phyloP scores from a whole-genome alignment of 257 asterid genomes.

The Misopates orontium region DNA sequence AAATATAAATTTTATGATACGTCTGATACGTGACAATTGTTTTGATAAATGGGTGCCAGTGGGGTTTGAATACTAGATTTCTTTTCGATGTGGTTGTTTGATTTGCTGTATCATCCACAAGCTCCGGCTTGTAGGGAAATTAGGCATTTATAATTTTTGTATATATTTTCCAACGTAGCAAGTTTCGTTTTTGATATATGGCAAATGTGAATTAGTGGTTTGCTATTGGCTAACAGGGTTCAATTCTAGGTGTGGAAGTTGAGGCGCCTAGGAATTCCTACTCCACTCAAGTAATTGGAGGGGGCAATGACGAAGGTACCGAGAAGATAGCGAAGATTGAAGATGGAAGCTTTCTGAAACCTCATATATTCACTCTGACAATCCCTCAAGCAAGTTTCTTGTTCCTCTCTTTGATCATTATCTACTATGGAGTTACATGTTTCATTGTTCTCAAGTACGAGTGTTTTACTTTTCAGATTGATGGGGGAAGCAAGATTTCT shows the following conservation, averaged over 20 bases:
- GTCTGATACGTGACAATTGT: no score
- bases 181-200: slow-evolving; percentile 18
- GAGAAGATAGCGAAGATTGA: slow-evolving; percentile 45
- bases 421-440: not conserved
- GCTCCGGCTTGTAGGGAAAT: no score
- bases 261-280: slow-evolving; percentile 72
- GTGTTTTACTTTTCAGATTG: slow-evolving; percentile 49
- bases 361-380: slow-evolving; percentile 67
- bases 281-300: slow-evolving; percentile 46
- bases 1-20: no score
- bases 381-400: slow-evolving; percentile 63
- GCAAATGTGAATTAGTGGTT: not conserved
- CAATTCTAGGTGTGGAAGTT: slow-evolving; percentile 97
- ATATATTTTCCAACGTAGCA: no score
- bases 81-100: no score
- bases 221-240: slow-evolving; percentile 99
- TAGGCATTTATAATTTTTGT: no score
- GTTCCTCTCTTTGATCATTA: not conserved
- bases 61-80: no score
- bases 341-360: slow-evolving; percentile 68
- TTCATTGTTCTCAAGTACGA: not conserved
- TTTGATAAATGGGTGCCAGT: no score
- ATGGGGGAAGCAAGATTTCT: slow-evolving; percentile 79
- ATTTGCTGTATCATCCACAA: no score
- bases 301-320: slow-evolving; percentile 38